Evolutionary conservation across 208 protist species (phyloP), one percentile per base, ranked within the genome.

Genomic region (Leishmania aethiopica): DNA sequence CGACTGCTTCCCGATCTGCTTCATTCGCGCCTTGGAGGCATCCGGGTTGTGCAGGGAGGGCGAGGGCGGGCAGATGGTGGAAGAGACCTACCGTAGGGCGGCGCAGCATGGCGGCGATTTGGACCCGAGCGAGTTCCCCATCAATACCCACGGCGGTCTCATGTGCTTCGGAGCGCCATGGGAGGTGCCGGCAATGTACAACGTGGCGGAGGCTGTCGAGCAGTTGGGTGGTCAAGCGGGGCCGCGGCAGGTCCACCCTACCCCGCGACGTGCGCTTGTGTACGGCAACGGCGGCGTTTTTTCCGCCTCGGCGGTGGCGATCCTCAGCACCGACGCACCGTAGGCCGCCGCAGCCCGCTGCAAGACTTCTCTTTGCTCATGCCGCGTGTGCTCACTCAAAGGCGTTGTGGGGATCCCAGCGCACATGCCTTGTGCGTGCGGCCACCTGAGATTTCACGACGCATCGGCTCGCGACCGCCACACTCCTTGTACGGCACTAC

Each of bases 261-360:
- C 75, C 2, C 89, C 88, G 25, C 89, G 85, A 75, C 88, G 91
- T 35, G 92, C 94, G 19, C 89, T 98, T n/a, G 92, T 96, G 42
- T 98, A 98, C 81, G 95, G 94, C 42, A 98, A 97, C 85, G 95
- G 94, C 11, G 95, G 94, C 71, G 90, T 98, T 40, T 97, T 98
- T 78, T 96, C 90, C 28, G 86, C 89, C 45, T 94, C 88, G 0
- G 88, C 90, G 22, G 93, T 98, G 1, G 95, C 93, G 22, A 92
- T 98, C 55, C 86, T 98, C 22, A 88, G 87, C 45, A 78, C 79
- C n/a, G 91, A 89, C 28, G 88, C 87, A 55, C 79, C 79, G 17
- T 83, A 78, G 57, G n/a, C 15, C 17, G 32, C 49, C 32, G 47
- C 49, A 60, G 45, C 42, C 35, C 11, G 28, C 40, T 8, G 45